A percentile compares a stretch with the other conserved stretches of the same genome.
Conservation (phyloP, 1,284 basidiomycete species). For the Ustilago tritici region DNA sequence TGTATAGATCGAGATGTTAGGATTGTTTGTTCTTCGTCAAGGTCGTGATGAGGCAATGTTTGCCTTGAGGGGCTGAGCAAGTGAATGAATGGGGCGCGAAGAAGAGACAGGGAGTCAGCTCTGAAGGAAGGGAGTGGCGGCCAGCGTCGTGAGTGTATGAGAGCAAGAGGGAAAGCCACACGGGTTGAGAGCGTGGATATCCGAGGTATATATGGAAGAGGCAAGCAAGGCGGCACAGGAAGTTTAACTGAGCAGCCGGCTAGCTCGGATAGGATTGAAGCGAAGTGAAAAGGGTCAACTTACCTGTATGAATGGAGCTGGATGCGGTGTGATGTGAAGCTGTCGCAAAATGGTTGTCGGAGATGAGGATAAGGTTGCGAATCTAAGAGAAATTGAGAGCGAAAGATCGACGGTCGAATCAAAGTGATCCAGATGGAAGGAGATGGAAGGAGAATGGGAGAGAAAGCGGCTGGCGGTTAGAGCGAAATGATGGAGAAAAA, state of each 20-base stretch:
- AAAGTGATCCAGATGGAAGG: conserved; percentile 4
- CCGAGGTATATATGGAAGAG: conserved; percentile 18
- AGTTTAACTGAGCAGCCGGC: background rate
- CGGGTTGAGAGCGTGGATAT: background rate
- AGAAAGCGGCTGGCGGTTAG: background rate
- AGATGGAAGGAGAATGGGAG: background rate
- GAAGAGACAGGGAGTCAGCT: conserved; percentile 9
- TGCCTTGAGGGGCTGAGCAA: conserved; percentile 1
- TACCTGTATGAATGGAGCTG: conserved; percentile 6
- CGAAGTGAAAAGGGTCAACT: background rate
- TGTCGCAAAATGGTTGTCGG: conserved; percentile 22
- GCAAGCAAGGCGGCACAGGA: background rate
- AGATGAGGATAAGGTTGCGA: conserved; percentile 34
- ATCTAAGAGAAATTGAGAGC: conserved; percentile 10
- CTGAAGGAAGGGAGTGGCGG: conserved; percentile 10
- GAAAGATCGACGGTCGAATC: conserved; percentile 16
- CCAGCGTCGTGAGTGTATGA: conserved; percentile 13
- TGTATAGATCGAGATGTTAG: background rate
- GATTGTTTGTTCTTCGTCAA: conserved; percentile 1
- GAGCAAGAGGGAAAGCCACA: conserved; percentile 12
- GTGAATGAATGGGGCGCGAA: background rate
- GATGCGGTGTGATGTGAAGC: conserved; percentile 30
- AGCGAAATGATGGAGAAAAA: conserved; percentile 5
- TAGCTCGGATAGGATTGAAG: background rate
- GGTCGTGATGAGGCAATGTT: conserved; percentile 2